Evolutionary conservation across 2,329 filamentous ascomycete species (phyloP).

Genomic region (Diaporthe sp.): DNA sequence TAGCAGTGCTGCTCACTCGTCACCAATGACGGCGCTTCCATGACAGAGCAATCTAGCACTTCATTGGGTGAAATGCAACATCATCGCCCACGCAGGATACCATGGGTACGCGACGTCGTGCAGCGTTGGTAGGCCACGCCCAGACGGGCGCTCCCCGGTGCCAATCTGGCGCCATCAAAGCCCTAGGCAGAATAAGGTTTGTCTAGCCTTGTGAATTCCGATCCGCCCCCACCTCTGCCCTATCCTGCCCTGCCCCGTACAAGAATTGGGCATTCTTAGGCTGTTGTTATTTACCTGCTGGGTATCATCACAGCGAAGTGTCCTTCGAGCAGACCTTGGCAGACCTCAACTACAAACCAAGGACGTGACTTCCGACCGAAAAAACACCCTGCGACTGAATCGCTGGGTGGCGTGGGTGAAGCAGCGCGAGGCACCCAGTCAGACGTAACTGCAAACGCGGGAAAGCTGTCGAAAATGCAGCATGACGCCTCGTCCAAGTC

Average conservation of each 20-base stretch:
- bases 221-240: slow-evolving; percentile 2
- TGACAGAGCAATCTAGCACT: neutral
- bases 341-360: neutral
- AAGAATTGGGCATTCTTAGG: neutral
- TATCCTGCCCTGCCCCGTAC: neutral
- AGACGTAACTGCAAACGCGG: neutral
- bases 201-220: neutral
- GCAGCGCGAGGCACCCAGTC: neutral
- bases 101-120: slow-evolving; percentile 9
- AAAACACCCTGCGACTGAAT: neutral
- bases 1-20: neutral
- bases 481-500: slow-evolving; percentile 36
- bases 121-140: neutral
- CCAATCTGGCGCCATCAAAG: neutral
- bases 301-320: neutral
- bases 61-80: neutral
- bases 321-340: neutral
- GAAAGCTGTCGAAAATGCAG: neutral
- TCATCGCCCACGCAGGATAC: neutral
- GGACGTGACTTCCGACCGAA: neutral
- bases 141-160: slow-evolving; percentile 14
- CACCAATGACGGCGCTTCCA: no score
- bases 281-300: neutral
- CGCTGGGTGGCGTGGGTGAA: neutral
- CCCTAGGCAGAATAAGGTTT: slow-evolving; percentile 9